A percentile compares a stretch with the other conserved stretches of the same genome.
Evolutionary conservation across 768 basidiomycete genomes (phyloP).

Genomic region (Gautieria morchelliformis): DNA sequence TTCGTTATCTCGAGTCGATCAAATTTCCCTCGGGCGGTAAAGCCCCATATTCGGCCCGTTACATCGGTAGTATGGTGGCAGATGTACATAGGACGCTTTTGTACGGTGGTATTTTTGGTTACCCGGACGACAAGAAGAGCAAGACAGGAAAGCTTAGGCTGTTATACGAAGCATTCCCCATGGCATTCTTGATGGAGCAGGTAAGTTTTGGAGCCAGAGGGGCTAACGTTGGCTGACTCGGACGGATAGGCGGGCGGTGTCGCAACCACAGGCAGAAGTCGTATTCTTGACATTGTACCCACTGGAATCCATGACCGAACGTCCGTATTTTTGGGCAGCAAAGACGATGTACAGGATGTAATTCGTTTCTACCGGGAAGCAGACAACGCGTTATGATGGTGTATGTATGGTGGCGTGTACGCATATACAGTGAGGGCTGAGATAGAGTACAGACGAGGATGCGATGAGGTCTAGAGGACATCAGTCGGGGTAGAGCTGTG

Average conservation of each 20-base stretch:
- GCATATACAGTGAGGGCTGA: not conserved
- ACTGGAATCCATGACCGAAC: slow-evolving; percentile 85
- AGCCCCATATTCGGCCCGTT: slow-evolving; percentile 80
- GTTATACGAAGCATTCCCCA: slow-evolving; percentile 96
- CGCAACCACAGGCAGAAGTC: slow-evolving; percentile 89
- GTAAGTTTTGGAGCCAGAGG: slow-evolving; percentile 28
- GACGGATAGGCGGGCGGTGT: slow-evolving; percentile 77
- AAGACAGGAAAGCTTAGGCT: slow-evolving; percentile 91
- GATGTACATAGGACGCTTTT: slow-evolving; percentile 94
- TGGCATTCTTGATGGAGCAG: slow-evolving; percentile 93
- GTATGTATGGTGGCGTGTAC: slow-evolving; percentile 3
- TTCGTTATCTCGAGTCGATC: slow-evolving; percentile 79
- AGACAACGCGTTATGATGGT: not conserved
- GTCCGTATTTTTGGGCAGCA: slow-evolving; percentile 87
- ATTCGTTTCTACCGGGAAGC: slow-evolving; percentile 68
- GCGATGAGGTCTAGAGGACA: not conserved
- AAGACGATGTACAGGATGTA: slow-evolving; percentile 87
- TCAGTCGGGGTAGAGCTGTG: not conserved
- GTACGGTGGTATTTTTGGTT: slow-evolving; percentile 98
- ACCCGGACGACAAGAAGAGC: slow-evolving; percentile 96
- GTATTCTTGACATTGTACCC: slow-evolving; percentile 87
- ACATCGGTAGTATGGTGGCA: slow-evolving; percentile 99
- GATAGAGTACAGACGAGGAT: not conserved
- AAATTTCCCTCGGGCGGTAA: slow-evolving; percentile 77
- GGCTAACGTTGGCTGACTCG: slow-evolving; percentile 12